Evolutionary conservation across 148 eudicot genomes (phyloP).

Genomic region (Chenopodium formosanum): DNA sequence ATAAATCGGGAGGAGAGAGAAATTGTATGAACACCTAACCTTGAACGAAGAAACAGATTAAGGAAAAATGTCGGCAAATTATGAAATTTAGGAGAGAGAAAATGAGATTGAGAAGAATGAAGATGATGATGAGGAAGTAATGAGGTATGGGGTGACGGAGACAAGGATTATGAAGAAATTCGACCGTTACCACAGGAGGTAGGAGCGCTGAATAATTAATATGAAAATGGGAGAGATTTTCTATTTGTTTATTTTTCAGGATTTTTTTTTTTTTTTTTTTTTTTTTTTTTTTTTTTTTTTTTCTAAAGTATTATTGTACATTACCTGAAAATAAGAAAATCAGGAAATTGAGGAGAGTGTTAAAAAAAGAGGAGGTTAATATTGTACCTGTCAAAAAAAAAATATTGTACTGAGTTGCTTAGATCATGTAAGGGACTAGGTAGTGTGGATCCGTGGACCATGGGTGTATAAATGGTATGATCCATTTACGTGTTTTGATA

Average conservation of each 20-base stretch:
- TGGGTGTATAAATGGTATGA: too few relatives aligned
- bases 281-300: too few relatives aligned
- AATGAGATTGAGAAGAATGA: background rate
- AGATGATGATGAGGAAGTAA: constrained; percentile 2
- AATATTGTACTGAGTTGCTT: too few relatives aligned
- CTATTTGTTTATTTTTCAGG: background rate
- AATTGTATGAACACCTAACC: constrained; percentile 1
- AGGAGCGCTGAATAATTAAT: background rate
- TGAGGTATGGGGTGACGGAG: background rate
- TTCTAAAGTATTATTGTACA: too few relatives aligned
- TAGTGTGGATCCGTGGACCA: too few relatives aligned
- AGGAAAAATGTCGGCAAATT: background rate
- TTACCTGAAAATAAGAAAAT: background rate
- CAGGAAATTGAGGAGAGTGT: too few relatives aligned
- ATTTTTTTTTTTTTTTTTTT: too few relatives aligned
- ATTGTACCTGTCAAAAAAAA: too few relatives aligned
- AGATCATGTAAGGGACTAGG: too few relatives aligned
- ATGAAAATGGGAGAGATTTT: background rate
- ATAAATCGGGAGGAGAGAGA: background rate
- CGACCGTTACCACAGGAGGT: constrained; percentile 30
- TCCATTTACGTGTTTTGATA: too few relatives aligned
- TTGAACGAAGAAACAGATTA: background rate
- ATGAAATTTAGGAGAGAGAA: constrained; percentile 7
- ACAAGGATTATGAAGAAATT: constrained; percentile 12
- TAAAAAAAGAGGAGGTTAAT: too few relatives aligned